Conservation (phyloP, 2,329 filamentous ascomycete genomes). For the Cryphonectria parasitica region DNA sequence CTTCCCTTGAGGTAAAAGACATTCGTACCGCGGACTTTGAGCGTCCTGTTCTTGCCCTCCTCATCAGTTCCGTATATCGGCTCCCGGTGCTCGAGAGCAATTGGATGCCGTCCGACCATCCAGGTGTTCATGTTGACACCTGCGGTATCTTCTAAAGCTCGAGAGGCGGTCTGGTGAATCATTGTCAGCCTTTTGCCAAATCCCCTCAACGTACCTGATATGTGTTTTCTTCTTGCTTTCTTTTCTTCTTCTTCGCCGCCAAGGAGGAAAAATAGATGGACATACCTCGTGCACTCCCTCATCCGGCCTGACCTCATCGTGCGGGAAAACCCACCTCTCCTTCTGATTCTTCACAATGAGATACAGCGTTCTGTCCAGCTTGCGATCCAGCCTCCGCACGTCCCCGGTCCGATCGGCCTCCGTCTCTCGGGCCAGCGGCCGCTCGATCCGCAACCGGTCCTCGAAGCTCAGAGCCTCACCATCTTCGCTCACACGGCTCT, state of each 20-base stretch:
- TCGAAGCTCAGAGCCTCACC: conserved; percentile 61
- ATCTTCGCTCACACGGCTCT: conserved; percentile 63
- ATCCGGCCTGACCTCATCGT: conserved; percentile 66
- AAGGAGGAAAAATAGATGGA: conserved; percentile 6
- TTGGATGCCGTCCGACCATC: conserved; percentile 88
- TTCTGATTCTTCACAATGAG: conserved; percentile 76
- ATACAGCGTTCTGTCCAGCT: conserved; percentile 83
- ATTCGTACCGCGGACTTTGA: conserved; percentile 65
- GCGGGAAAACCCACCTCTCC: conserved; percentile 81
- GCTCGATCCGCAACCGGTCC: conserved; percentile 69
- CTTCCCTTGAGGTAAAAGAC: conserved; percentile 95
- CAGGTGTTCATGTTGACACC: conserved; percentile 99
- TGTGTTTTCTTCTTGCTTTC: neutral
- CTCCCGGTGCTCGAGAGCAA: conserved; percentile 74
- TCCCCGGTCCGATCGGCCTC: conserved; percentile 81
- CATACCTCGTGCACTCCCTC: conserved; percentile 85
- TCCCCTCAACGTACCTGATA: neutral
- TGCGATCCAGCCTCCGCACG: conserved; percentile 75
- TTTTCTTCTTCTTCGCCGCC: neutral
- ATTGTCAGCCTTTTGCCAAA: neutral
- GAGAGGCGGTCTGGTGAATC: conserved; percentile 71
- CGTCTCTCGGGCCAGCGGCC: conserved; percentile 70
- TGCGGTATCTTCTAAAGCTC: conserved; percentile 75
- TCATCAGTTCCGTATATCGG: conserved; percentile 51
- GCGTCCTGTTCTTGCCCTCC: conserved; percentile 43